A percentile compares a stretch with the other conserved stretches of the same genome.
phyloP scores from a whole-genome alignment of 1,284 basidiomycete genomes.

The Phellopilus nigrolimitatus region DNA sequence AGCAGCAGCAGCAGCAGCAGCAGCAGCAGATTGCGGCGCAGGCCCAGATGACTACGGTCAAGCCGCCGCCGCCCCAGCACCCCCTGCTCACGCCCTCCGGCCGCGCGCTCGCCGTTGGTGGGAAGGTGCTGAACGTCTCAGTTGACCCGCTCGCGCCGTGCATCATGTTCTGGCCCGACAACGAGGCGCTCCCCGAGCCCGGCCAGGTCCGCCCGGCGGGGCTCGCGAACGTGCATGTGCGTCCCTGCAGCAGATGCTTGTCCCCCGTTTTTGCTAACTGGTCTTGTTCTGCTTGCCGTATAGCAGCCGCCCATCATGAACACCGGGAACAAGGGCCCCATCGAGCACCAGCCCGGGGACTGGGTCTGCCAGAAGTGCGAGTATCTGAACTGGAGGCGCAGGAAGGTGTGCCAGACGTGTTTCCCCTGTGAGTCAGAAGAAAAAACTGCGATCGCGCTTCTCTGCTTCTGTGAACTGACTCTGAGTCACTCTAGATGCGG shows the following conservation, averaged over 20 bases:
- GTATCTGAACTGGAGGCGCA: slow-evolving; percentile 80
- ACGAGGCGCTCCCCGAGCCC: slow-evolving; percentile 71
- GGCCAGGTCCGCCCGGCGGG: slow-evolving; percentile 66
- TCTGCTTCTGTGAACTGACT: slow-evolving; percentile 12
- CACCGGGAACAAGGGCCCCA: slow-evolving; percentile 84
- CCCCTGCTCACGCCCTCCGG: slow-evolving; percentile 76
- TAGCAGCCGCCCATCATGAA: slow-evolving; percentile 82
- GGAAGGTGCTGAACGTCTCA: slow-evolving; percentile 73
- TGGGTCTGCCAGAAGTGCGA: slow-evolving; percentile 84
- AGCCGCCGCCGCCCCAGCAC: slow-evolving; percentile 39
- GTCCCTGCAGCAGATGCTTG: slow-evolving; percentile 25
- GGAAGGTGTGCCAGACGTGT: slow-evolving; percentile 87
- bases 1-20: slow-evolving; percentile 9
- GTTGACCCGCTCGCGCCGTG: slow-evolving; percentile 63
- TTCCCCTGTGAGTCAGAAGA: slow-evolving; percentile 75
- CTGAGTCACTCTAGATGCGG: slow-evolving; percentile 51
- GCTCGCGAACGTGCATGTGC: slow-evolving; percentile 48
- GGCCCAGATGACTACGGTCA: too few species aligned
- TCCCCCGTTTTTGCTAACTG: not conserved
- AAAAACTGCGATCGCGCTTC: too few species aligned
- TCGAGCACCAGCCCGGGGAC: slow-evolving; percentile 84
- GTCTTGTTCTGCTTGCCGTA: not conserved
- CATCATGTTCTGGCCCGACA: slow-evolving; percentile 84
- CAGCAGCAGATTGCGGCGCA: slow-evolving; percentile 17
- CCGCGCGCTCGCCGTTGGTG: slow-evolving; percentile 63